phyloP scores from a whole-genome alignment of 2,329 filamentous ascomycete genomes.

The Cladosporium oxysporum region DNA sequence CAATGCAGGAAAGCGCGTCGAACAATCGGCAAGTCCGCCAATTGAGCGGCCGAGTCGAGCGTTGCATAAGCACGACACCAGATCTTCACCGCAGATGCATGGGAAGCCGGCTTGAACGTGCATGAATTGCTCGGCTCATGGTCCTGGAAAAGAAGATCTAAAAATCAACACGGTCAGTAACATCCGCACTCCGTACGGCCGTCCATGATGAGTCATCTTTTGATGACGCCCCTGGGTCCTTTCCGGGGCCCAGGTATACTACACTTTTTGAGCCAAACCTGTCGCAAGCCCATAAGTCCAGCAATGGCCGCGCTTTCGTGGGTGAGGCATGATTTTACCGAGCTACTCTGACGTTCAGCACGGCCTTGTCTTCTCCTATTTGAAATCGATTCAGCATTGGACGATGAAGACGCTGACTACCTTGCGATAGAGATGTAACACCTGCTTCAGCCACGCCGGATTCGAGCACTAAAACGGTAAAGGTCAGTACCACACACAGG shows the following conservation, averaged over 20 bases:
- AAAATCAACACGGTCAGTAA: neutral
- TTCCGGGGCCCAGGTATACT: neutral
- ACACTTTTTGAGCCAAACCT: neutral
- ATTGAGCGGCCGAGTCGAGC: neutral
- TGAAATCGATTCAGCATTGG: neutral
- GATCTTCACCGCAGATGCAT: neutral
- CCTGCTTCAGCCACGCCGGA: neutral
- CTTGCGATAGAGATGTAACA: neutral
- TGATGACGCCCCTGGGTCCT: neutral
- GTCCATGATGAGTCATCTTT: neutral
- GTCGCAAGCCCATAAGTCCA: neutral
- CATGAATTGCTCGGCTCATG: neutral
- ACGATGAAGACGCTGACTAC: neutral
- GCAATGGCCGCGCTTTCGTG: neutral
- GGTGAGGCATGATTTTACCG: neutral
- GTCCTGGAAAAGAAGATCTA: neutral
- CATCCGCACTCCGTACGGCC: neutral
- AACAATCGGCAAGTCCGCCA: neutral
- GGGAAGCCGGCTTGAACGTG: neutral
- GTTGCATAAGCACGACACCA: neutral
- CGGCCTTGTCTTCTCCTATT: neutral
- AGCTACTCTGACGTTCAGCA: neutral
- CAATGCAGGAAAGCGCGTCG: neutral
- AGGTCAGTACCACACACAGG: neutral
- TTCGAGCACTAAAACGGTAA: neutral